Percentiles rank a stretch among this genome's conserved stretches.
Evolutionary conservation across 2,329 filamentous ascomycete species (phyloP).

Genomic region (Nigrospora oryzae): DNA sequence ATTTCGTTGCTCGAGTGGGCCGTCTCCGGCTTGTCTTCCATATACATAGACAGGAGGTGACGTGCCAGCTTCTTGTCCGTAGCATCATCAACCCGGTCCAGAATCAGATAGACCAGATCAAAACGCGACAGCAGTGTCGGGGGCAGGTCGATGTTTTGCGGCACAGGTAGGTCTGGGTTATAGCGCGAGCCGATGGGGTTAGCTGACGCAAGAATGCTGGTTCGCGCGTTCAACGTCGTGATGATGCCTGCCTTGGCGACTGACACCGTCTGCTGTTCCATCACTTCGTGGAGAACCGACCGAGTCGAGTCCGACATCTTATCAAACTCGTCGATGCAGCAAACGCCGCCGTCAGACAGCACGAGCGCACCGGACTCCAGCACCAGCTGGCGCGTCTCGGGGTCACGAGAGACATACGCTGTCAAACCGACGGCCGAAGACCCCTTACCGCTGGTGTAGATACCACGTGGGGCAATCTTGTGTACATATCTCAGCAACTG

Average conservation of each 20-base stretch:
- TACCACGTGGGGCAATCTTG: conserved; percentile 86
- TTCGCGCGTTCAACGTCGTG: conserved; percentile 91
- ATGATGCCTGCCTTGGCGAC: conserved; percentile 91
- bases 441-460: conserved; percentile 76
- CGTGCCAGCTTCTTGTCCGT: conserved; percentile 81
- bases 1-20: conserved; percentile 68
- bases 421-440: conserved; percentile 76
- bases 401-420: conserved; percentile 72
- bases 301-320: conserved; percentile 77
- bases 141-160: conserved; percentile 95
- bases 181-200: conserved; percentile 98
- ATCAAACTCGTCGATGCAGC: conserved; percentile 80
- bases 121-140: conserved; percentile 93
- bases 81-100: conserved; percentile 88
- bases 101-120: conserved; percentile 91
- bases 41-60: conserved; percentile 91
- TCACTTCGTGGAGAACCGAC: conserved; percentile 78
- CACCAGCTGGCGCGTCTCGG: conserved; percentile 71
- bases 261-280: conserved; percentile 81
- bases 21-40: conserved; percentile 88
- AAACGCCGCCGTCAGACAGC: conserved; percentile 72
- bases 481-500: conserved; percentile 92
- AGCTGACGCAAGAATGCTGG: conserved; percentile 90
- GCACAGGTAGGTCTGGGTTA: conserved; percentile 90
- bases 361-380: conserved; percentile 74